phyloP scores from a whole-genome alignment of 495 filamentous ascomycete species.

The Pyronema omphalodes region DNA sequence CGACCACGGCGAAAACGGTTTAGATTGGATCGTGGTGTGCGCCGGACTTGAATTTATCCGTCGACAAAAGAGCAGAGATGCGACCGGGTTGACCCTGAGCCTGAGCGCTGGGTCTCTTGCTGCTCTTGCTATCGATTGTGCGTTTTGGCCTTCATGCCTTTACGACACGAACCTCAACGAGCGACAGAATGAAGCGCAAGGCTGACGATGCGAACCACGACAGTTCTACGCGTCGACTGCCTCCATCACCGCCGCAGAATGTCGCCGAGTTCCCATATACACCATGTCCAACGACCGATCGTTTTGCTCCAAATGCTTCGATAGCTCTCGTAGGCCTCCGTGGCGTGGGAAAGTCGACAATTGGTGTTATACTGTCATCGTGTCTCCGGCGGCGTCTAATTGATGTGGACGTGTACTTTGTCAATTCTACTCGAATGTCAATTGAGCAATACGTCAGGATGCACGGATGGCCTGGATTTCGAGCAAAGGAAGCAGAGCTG shows the following conservation, averaged over 20 bases:
- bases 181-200: constrained; percentile 1
- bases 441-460: constrained; percentile 40
- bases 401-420: constrained; percentile 53
- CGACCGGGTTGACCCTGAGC: too few species aligned
- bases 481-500: constrained; percentile 40
- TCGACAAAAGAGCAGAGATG: not conserved
- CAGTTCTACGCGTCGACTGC: not conserved
- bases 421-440: constrained; percentile 44
- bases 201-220: not conserved
- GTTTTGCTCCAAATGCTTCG: constrained; percentile 44
- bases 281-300: constrained; percentile 8
- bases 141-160: not conserved
- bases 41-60: not conserved
- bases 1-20: too few species aligned
- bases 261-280: not conserved
- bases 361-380: constrained; percentile 60
- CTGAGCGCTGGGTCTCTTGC: not conserved
- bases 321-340: constrained; percentile 59
- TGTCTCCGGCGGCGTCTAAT: constrained; percentile 50
- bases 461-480: constrained; percentile 42
- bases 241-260: not conserved
- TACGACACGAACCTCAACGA: not conserved
- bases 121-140: not conserved
- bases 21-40: not conserved
- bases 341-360: constrained; percentile 56